Evolutionary conservation across 1,284 basidiomycete species (phyloP).

Genomic region (Ceratobasidium sp.): DNA sequence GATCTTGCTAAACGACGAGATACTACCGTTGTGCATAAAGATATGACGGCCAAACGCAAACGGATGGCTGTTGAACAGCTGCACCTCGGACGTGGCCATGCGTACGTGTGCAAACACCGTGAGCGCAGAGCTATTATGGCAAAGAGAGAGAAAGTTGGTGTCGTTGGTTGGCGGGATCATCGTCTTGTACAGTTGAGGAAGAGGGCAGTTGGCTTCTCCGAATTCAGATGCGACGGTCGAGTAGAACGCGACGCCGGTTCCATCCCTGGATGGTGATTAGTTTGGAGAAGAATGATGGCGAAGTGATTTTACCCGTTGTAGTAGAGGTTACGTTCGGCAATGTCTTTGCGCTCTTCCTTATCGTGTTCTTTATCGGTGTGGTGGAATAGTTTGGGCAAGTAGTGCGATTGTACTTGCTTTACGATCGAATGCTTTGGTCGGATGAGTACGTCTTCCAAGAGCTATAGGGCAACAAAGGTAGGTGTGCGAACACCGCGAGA

Average conservation of each 20-base stretch:
- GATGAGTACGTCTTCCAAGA: slow-evolving; percentile 59
- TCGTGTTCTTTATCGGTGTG: slow-evolving; percentile 53
- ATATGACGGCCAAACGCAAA: slow-evolving; percentile 58
- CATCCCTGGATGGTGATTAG: slow-evolving; percentile 21
- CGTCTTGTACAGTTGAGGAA: slow-evolving; percentile 57
- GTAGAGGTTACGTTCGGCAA: slow-evolving; percentile 53
- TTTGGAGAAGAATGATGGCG: background rate
- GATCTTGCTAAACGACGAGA: slow-evolving; percentile 56
- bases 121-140: slow-evolving; percentile 55
- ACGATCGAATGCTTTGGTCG: slow-evolving; percentile 56
- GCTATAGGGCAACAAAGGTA: slow-evolving; percentile 44
- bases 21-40: slow-evolving; percentile 60
- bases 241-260: slow-evolving; percentile 47
- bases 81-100: slow-evolving; percentile 53
- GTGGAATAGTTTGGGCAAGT: slow-evolving; percentile 54
- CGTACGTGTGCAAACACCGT: slow-evolving; percentile 59
- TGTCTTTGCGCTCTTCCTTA: slow-evolving; percentile 51
- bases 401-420: slow-evolving; percentile 59
- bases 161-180: slow-evolving; percentile 57
- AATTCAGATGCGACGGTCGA: slow-evolving; percentile 51
- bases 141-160: slow-evolving; percentile 56
- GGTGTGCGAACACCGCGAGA: background rate
- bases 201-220: slow-evolving; percentile 54
- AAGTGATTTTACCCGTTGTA: slow-evolving; percentile 51
- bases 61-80: slow-evolving; percentile 59